These are phyloP conservation scores for Neurospora sp. DNA, from an alignment of 495 filamentous ascomycete genomes.

Conservation along the genomic window DNA sequence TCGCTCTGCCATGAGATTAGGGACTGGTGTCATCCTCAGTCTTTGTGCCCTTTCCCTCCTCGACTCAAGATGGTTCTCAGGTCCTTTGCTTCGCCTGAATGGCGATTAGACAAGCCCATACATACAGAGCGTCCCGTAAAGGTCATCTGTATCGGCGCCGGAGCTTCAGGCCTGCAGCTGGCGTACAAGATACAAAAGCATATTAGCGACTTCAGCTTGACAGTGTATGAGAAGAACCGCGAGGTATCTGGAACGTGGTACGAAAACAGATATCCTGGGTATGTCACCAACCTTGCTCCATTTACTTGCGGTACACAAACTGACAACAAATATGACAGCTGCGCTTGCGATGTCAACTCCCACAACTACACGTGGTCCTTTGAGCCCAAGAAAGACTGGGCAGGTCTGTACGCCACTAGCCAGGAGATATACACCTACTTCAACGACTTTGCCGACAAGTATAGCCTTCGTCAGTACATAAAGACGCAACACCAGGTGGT, in stretches of 20 bases:
- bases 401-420: slow-evolving; percentile 23
- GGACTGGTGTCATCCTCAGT: not conserved
- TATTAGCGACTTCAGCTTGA: not conserved
- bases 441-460: slow-evolving; percentile 23
- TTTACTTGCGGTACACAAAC: not conserved
- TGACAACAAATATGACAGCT: not conserved
- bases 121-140: not conserved
- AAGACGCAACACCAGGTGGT: slow-evolving; percentile 22
- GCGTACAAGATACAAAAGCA: slow-evolving; percentile 18
- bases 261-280: not conserved
- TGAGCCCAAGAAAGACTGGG: slow-evolving; percentile 32
- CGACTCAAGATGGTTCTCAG: not conserved
- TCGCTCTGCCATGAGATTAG: not conserved
- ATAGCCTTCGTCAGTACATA: slow-evolving; percentile 22
- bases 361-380: slow-evolving; percentile 27
- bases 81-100: not conserved
- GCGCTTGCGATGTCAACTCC: slow-evolving; percentile 5
- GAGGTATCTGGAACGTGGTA: not conserved
- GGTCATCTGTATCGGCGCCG: slow-evolving; percentile 21
- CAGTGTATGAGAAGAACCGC: not conserved
- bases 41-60: not conserved
- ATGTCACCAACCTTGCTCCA: not conserved
- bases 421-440: slow-evolving; percentile 27
- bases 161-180: slow-evolving; percentile 20
- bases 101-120: not conserved